Evolutionary conservation across 1,284 basidiomycete species (phyloP), one percentile per base, ranked within the genome.

Genomic region (Apiotrichum brassicae): DNA sequence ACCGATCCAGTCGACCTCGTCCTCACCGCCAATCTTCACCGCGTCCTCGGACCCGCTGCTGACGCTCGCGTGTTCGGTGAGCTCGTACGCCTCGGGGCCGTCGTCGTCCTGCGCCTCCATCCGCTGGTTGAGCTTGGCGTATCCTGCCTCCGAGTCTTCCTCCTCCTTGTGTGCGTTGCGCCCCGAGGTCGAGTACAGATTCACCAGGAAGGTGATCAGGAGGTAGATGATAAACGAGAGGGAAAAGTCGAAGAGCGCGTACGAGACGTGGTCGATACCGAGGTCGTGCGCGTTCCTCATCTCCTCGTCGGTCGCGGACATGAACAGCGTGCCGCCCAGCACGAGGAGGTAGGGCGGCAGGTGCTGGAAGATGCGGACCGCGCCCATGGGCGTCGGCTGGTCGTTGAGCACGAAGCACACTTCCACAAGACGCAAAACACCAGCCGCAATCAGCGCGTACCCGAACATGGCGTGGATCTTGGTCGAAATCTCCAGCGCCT

Each of bases 291-390:
- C 81, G 55, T 78, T 84, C 28, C 77, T 64, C 35, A 93, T 75
- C 66, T 93, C 87, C 73, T 95, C 90, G 66, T 94, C 88, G 0
- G 91, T 94, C 0, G 84, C 89, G 13, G 86, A 86, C 80, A 93
- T 89, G 77, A 94, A 94, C 12, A 90, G 73, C 28, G 62, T 68
- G 20, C 61, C 84, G 36, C 84, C 76, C 1, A 85, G 77, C 19
- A 78, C 71, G 23, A 91, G 78, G 9, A 90, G 73, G 66, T 90
- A 90, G 35, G 91, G 86, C 14, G 87, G 81, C 12, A 93, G 69
- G 71, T 93, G 88, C 56, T 88, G 81, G 75, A 91, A 93, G 6
- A 86, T 79, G 41, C 77, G 77, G 8, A 78, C 61, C 30, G 56
- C 43, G 3, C 60, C 60, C n/a, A 45, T 36, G 4, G 63, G 59